phyloP scores from a whole-genome alignment of 225 moss, liverwort and hornwort species.

The Pseudoscleropodium purum region DNA sequence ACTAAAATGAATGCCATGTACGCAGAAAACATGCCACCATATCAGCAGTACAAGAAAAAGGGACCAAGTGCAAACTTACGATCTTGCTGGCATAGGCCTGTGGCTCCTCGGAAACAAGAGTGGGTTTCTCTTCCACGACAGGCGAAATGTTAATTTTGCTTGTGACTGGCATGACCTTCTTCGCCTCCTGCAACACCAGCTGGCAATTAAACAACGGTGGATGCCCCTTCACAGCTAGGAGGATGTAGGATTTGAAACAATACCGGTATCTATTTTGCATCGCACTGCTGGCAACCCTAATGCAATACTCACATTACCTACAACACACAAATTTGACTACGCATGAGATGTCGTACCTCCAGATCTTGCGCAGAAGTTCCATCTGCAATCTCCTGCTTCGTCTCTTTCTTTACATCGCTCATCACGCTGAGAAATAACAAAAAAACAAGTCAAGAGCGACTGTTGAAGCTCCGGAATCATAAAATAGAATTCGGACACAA shows the following conservation, averaged over 20 bases:
- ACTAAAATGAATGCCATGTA: background rate
- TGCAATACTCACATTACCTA: background rate
- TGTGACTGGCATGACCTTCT: constrained; percentile 73
- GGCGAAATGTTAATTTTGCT: constrained; percentile 82
- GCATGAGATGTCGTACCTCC: constrained; percentile 32
- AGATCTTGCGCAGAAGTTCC: constrained; percentile 82
- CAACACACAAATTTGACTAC: background rate
- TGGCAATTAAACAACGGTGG: background rate
- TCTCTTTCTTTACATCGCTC: constrained; percentile 38
- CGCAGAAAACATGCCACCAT: background rate
- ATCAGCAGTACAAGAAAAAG: background rate
- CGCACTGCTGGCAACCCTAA: background rate
- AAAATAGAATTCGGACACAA: background rate
- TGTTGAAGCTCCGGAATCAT: background rate
- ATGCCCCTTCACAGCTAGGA: background rate
- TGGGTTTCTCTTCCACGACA: constrained; percentile 59
- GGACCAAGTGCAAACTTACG: constrained; percentile 18
- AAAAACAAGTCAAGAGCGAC: background rate
- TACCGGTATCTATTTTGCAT: background rate
- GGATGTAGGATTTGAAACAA: background rate
- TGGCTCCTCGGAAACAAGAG: constrained; percentile 73
- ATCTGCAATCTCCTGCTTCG: constrained; percentile 41
- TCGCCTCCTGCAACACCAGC: constrained; percentile 65
- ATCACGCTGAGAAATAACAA: constrained; percentile 13
- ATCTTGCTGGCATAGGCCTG: constrained; percentile 77